Base-by-base conservation (phyloP, 345 rosid genomes). In the Kandelia obovata region DNA sequence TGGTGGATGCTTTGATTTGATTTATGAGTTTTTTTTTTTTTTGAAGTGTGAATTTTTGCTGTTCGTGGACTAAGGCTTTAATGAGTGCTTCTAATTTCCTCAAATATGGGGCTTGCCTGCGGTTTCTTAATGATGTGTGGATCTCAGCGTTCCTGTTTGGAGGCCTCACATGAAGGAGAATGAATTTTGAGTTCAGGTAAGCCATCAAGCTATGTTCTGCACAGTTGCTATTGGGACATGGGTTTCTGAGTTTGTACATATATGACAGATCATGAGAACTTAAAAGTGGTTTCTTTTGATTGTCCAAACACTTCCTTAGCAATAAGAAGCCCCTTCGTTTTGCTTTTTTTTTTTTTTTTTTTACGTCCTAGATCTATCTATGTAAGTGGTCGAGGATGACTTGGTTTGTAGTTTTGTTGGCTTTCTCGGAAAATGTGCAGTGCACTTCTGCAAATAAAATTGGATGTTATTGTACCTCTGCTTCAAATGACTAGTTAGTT, bases 141-240 rank as follows among this genome's bases (percentile, higher is more conserved):
- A 80, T 80, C 78, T 77, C 71, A 65, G 28, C 28, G 10, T 27
- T 66, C 28, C 63, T 71, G 53, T 55, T 72, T 75, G 37, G 23
- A 20, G 26, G 20, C 56, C 35, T 49, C 53, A 9, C 34, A n/a
- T 30, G 21, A 58, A 26, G 62, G 25, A 47, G 28, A 46, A 17
- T 23, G 23, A 62, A 52, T 7, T 59, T 20, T 17, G 61, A 58
- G 59, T 49, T 66, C 27, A 20, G 26, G 19, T 26, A 23, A 53
- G 70, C 53, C 16, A 52, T 59, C 6, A 11, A 51, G 23, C 30
- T 27, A 60, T 30, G 28, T 35, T 62, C 19, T 8, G 56, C 37
- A 32, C 23, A 34, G 30, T 68, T 68, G 53, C 32, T 21, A 55
- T 32, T 31, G 51, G 58, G 20, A 8, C 9, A 62, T 31, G 43